These are phyloP conservation scores for Lathyrus aphaca DNA, from an alignment of 306 rosid genomes.

Conservation along the genomic window DNA sequence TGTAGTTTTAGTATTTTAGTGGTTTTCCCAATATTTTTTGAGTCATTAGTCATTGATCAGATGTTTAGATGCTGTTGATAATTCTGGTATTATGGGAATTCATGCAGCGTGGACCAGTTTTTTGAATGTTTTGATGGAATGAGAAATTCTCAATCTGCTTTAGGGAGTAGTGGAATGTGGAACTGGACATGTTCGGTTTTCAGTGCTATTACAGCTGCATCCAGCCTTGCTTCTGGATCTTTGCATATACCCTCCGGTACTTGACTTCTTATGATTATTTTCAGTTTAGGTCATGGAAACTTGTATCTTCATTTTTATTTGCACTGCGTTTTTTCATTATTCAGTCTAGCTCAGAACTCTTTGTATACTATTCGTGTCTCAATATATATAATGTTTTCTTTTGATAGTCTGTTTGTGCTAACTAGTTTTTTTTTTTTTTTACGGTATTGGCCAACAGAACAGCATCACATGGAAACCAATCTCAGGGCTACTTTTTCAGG, in stretches of 20 bases:
- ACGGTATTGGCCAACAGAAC: slow-evolving; percentile 57
- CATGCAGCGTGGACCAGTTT: slow-evolving; percentile 93
- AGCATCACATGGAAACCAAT: slow-evolving; percentile 86
- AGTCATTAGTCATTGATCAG: slow-evolving; percentile 17
- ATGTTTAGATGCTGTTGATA: slow-evolving; percentile 28
- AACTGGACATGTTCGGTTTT: slow-evolving; percentile 92
- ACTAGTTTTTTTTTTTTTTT: slow-evolving; percentile 23
- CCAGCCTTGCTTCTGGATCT: slow-evolving; percentile 96
- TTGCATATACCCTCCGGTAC: slow-evolving; percentile 75
- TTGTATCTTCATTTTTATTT: slow-evolving; percentile 14
- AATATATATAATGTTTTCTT: slow-evolving; percentile 18
- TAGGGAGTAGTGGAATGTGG: slow-evolving; percentile 96
- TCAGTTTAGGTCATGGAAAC: slow-evolving; percentile 14
- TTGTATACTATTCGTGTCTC: slow-evolving; percentile 1
- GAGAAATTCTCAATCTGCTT: slow-evolving; percentile 86
- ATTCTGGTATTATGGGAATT: slow-evolving; percentile 42
- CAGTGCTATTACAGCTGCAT: slow-evolving; percentile 95
- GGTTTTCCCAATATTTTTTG: slow-evolving; percentile 21
- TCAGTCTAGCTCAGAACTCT: slow-evolving; percentile 19
- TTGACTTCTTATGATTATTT: slow-evolving; percentile 37
- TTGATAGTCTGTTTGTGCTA: slow-evolving; percentile 31
- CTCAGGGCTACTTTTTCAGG: slow-evolving; percentile 79
- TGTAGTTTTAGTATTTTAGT: slow-evolving; percentile 20
- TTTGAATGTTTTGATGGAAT: slow-evolving; percentile 97
- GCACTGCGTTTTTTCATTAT: slow-evolving; percentile 5